These are phyloP conservation scores for Colletotrichum sp. DNA, from an alignment of 2,329 filamentous ascomycete species.

Conservation along the genomic window DNA sequence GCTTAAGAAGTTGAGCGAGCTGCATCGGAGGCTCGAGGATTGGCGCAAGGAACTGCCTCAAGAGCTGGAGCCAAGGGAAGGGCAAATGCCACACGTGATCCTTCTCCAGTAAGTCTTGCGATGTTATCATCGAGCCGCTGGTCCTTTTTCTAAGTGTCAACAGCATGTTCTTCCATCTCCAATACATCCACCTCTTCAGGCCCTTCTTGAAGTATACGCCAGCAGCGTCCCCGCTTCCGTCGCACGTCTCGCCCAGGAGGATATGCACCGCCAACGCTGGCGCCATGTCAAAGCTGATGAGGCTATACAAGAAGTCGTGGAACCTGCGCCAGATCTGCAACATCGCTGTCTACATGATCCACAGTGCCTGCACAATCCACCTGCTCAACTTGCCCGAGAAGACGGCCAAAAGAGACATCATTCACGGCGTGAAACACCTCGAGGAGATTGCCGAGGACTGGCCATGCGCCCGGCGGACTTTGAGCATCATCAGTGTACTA, in stretches of 20 bases:
- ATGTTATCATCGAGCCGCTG: too few species aligned
- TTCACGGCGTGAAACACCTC: constrained; percentile 87
- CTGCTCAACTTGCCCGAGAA: constrained; percentile 92
- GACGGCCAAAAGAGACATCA: constrained; percentile 86
- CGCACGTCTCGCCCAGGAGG: constrained; percentile 87
- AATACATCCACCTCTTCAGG: constrained; percentile 94
- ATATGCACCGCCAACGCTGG: constrained; percentile 90
- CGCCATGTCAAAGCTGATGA: constrained; percentile 91
- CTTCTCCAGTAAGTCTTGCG: constrained; percentile 77
- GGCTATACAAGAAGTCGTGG: constrained; percentile 91
- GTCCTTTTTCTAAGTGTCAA: constrained; percentile 24
- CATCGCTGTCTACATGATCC: constrained; percentile 93
- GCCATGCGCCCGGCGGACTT: constrained; percentile 84
- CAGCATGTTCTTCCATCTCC: constrained; percentile 97
- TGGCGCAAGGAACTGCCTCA: constrained; percentile 86
- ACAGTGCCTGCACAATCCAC: constrained; percentile 94
- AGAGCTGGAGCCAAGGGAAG: constrained; percentile 89
- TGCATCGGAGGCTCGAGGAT: constrained; percentile 87
- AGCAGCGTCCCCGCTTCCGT: constrained; percentile 79
- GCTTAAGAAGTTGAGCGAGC: constrained; percentile 88
- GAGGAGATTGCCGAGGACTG: constrained; percentile 97
- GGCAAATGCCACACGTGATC: constrained; percentile 82
- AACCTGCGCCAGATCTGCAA: constrained; percentile 94
- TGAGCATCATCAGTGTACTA: constrained; percentile 84
- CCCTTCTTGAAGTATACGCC: constrained; percentile 93